Base-by-base conservation (phyloP, 106 monocot species). In the Allium cepa region DNA sequence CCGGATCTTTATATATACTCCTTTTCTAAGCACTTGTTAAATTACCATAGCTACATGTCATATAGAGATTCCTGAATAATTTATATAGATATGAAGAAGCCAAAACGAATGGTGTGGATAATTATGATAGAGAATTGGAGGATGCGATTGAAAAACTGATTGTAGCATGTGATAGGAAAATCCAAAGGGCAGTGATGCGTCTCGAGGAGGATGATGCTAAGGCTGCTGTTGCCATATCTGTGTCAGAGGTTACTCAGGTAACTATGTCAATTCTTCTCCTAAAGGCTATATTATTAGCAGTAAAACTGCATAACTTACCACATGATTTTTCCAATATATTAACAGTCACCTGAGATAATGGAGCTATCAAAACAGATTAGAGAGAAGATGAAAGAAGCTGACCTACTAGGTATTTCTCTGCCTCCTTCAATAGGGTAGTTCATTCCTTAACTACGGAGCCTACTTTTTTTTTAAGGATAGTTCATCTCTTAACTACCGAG, bases 171-270 rank as follows among this genome's bases (percentile, higher is more conserved):
- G 94, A 94, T 71, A 84, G 90, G 66, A 94, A 94, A 77, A 94
- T 94, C 65, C 94, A 94, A 60, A 79, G 94, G 80, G 94, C 94
- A 53, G 80, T 94, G 11, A 90, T 87, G 63, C 90, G 90, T 50
- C 69, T 94, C 36, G 87, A 87, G 53, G 90, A 87, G 8, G 94
- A 85, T 26, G 94, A 94, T 81, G 90, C 94, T 56, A 94, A 94
- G 49, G 90, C 94, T 81, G 94, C 94, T 58, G 80, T 94, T 75
- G 94, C 94, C 14, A 94, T 94, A 78, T 94, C 94, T 64, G 90
- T 94, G 16, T 75, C 94, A 47, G 79, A 94, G 66, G 90, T 94
- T 70, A 94, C 94, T 2, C 83, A 85, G 85, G 94, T 88, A 83
- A 45, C n/a, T 22, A 22, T 22, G 22, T 22, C 22, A 22, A 22